Evolutionary conservation across 2,329 filamentous ascomycete genomes (phyloP).

Genomic region (Penicillium verrucosum): DNA sequence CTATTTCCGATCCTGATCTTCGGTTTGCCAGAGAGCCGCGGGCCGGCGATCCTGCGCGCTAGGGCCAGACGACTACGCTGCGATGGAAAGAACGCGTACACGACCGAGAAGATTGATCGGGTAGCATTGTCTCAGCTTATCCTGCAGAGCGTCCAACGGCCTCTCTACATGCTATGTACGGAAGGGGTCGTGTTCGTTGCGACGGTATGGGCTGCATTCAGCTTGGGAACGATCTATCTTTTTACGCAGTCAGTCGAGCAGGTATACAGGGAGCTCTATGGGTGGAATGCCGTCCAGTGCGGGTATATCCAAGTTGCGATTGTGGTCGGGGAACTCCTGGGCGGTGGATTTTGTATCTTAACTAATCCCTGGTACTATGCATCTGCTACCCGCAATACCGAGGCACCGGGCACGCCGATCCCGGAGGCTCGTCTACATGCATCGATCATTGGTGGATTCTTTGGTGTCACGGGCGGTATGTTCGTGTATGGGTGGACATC

Average conservation of each 20-base stretch:
- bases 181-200: constrained; percentile 42
- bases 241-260: constrained; percentile 40
- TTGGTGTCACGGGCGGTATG: constrained; percentile 27
- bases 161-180: constrained; percentile 36
- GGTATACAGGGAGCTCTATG: constrained; percentile 37
- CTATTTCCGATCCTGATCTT: constrained; percentile 43
- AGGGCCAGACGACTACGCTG: constrained; percentile 38
- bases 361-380: constrained; percentile 28
- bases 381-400: constrained; percentile 25
- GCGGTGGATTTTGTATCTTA: constrained; percentile 37
- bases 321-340: constrained; percentile 40
- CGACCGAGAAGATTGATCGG: constrained; percentile 10
- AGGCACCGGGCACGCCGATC: constrained; percentile 37
- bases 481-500: constrained; percentile 37
- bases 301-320: constrained; percentile 40
- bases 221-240: constrained; percentile 42
- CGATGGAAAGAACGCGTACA: constrained; percentile 24
- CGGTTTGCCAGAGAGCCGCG: constrained; percentile 40
- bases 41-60: constrained; percentile 39
- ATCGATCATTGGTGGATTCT: constrained; percentile 37
- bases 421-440: constrained; percentile 44
- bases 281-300: constrained; percentile 30
- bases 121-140: not conserved
- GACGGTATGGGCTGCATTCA: constrained; percentile 43
- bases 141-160: constrained; percentile 38